These are phyloP conservation scores for Trichoderma oligosporum DNA, from an alignment of 2,329 filamentous ascomycete genomes.

Conservation along the genomic window DNA sequence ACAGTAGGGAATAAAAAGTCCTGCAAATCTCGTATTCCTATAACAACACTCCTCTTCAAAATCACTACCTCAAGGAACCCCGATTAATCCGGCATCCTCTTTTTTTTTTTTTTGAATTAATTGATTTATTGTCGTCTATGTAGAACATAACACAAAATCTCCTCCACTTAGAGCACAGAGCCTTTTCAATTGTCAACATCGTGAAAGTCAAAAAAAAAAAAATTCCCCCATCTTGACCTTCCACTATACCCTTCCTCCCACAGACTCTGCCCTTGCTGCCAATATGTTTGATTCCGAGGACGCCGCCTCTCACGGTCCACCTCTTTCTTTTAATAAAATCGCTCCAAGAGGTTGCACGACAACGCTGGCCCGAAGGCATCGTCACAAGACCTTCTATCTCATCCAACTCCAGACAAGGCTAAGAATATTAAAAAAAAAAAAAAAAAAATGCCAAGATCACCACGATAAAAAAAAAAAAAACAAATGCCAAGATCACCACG, in stretches of 20 bases:
- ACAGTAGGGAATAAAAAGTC: no score
- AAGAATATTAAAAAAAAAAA: constrained; percentile 20
- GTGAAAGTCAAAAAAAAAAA: background rate
- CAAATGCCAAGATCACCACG: constrained; percentile 19
- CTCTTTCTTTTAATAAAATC: constrained; percentile 8
- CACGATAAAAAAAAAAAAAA: constrained; percentile 8
- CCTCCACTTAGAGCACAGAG: background rate
- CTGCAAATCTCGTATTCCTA: no score
- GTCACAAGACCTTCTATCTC: constrained; percentile 19
- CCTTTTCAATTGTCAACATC: background rate
- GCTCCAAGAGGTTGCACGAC: constrained; percentile 12
- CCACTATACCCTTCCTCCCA: background rate
- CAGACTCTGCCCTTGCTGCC: background rate
- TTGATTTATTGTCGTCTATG: constrained; percentile 15
- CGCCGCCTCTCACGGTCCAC: constrained; percentile 7
- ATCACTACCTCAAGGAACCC: no score
- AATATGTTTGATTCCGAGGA: background rate
- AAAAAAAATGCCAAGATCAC: constrained; percentile 4
- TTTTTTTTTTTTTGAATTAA: no score
- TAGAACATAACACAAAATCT: background rate
- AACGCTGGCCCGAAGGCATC: constrained; percentile 15
- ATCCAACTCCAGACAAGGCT: constrained; percentile 21
- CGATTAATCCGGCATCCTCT: constrained; percentile 9
- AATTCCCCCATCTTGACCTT: background rate
- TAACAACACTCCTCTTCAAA: no score